phyloP scores from a whole-genome alignment of 805 yeast genomes.

The Pichia rugopelliculosa region DNA sequence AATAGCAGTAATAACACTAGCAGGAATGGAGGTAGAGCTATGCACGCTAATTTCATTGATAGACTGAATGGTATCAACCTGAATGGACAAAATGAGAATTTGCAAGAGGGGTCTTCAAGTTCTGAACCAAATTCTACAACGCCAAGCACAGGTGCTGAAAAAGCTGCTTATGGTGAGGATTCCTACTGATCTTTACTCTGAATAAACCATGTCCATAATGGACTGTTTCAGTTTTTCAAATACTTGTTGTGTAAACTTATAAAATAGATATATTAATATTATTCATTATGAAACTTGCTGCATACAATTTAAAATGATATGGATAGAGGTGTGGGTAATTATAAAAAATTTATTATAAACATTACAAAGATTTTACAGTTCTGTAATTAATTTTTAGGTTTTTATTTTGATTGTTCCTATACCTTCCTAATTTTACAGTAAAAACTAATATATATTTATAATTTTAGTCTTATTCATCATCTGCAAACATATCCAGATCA shows the following conservation, averaged over 20 bases:
- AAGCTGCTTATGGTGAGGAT: background rate
- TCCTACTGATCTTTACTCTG: background rate
- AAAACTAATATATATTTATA: no score
- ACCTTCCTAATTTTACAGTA: no score
- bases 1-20: background rate
- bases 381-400: background rate
- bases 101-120: constrained; percentile 1
- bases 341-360: no score
- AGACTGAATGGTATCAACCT: background rate
- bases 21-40: background rate
- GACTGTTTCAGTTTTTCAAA: no score
- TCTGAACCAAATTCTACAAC: background rate
- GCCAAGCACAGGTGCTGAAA: background rate
- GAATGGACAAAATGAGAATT: background rate
- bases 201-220: no score
- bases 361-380: background rate
- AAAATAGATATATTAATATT: background rate
- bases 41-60: background rate
- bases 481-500: constrained; percentile 12
- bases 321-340: no score
- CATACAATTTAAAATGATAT: no score
- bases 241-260: no score
- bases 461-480: constrained; percentile 4
- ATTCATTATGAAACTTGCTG: background rate
- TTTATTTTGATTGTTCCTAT: no score